phyloP scores from a whole-genome alignment of 257 asterid genomes.

The Galeopsis tetrahit region DNA sequence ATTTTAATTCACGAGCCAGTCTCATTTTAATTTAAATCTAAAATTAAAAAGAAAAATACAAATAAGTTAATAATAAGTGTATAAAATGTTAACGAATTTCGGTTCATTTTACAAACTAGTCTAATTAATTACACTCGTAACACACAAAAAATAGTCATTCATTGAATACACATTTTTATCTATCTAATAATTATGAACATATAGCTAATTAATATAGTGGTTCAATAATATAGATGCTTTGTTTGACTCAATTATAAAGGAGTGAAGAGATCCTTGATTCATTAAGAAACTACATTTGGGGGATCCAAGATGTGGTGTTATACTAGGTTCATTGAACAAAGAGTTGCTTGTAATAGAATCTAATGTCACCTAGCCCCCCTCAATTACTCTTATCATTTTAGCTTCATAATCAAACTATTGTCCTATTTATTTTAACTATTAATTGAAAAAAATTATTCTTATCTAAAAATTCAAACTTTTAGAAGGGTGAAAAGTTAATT shows the following conservation, averaged over 20 bases:
- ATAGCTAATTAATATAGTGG: background rate
- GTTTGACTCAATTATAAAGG: slow-evolving; percentile 1
- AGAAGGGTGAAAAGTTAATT: too few species aligned
- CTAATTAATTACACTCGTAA: too few species aligned
- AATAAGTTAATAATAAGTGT: background rate
- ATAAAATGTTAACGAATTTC: too few species aligned
- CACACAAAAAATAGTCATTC: too few species aligned
- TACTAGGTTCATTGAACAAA: slow-evolving; percentile 37
- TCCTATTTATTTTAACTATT: too few species aligned
- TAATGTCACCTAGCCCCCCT: slow-evolving; percentile 19
- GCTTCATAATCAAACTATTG: slow-evolving; percentile 11
- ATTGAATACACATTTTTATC: background rate
- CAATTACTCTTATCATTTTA: background rate
- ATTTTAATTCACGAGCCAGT: too few species aligned
- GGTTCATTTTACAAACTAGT: too few species aligned
- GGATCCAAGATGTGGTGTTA: slow-evolving; percentile 30
- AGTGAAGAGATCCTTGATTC: background rate
- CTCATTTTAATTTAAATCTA: background rate
- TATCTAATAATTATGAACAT: too few species aligned
- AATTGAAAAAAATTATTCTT: too few species aligned
- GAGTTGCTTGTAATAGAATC: slow-evolving; percentile 31
- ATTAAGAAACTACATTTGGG: slow-evolving; percentile 26
- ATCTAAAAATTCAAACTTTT: too few species aligned
- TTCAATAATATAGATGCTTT: background rate
- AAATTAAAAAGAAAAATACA: background rate